Conservation (phyloP, 768 basidiomycete genomes). For the Trametes cinnabarina region DNA sequence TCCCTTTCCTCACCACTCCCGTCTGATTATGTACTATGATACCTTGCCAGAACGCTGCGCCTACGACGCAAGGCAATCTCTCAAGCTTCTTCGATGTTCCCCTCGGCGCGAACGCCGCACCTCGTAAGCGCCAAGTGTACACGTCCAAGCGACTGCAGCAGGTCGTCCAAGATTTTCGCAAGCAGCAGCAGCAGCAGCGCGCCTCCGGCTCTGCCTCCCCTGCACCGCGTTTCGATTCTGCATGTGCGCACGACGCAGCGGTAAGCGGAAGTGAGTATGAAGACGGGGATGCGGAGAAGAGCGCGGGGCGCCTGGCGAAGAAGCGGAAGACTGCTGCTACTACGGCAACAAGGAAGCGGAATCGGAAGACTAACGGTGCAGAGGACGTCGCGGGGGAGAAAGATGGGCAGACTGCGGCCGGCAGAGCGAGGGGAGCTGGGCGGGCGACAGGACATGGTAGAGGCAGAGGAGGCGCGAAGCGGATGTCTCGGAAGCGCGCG, state of each 20-base stretch:
- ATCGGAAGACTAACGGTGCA: neutral
- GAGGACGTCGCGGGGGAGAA: neutral
- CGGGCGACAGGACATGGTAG: constrained; percentile 8
- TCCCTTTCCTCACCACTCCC: no score
- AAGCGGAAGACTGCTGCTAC: constrained; percentile 28
- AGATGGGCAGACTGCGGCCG: neutral
- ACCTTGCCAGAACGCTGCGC: constrained; percentile 58
- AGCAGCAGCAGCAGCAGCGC: constrained; percentile 36
- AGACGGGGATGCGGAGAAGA: constrained; percentile 23
- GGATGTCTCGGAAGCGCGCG: constrained; percentile 22
- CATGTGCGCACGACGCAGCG: constrained; percentile 25
- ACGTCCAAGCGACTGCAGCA: constrained; percentile 84
- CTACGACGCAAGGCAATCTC: constrained; percentile 78
- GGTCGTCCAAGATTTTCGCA: constrained; percentile 79
- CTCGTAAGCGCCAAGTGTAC: constrained; percentile 78
- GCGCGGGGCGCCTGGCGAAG: constrained; percentile 32
- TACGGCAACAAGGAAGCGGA: constrained; percentile 5
- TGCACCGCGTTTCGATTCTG: constrained; percentile 5
- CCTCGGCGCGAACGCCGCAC: constrained; percentile 65
- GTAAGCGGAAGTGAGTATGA: constrained; percentile 17
- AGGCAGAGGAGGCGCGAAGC: constrained; percentile 4
- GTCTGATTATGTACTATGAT: no score
- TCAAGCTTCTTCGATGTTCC: constrained; percentile 72
- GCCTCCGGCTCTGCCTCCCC: neutral
- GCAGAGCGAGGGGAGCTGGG: neutral